Evolutionary conservation across 805 yeast genomes (phyloP).

Genomic region (Candida koratica): DNA sequence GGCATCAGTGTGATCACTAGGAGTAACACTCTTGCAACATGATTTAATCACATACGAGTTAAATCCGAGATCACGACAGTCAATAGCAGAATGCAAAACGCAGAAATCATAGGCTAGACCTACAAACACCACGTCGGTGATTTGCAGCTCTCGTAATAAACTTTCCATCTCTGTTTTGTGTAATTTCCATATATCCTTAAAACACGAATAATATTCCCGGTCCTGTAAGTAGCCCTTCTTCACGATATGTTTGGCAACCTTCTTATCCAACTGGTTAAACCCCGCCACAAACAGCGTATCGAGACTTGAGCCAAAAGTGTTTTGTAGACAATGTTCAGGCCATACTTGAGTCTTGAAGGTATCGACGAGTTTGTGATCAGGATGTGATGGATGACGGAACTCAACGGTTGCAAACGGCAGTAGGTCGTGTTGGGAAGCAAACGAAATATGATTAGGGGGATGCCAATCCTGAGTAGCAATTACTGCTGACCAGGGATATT

Average conservation of each 20-base stretch:
- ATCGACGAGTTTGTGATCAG: slow-evolving; percentile 22
- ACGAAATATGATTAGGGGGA: slow-evolving; percentile 72
- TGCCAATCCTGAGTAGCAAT: slow-evolving; percentile 89
- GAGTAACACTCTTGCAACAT: slow-evolving; percentile 53
- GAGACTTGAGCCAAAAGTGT: slow-evolving; percentile 60
- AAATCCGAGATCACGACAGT: slow-evolving; percentile 60
- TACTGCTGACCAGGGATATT: slow-evolving; percentile 56
- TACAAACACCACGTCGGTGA: slow-evolving; percentile 63
- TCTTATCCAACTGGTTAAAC: slow-evolving; percentile 29
- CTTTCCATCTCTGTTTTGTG: slow-evolving; percentile 63
- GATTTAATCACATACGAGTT: slow-evolving; percentile 57
- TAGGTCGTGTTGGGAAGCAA: slow-evolving; percentile 62
- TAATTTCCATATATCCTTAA: slow-evolving; percentile 71
- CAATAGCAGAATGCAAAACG: slow-evolving; percentile 73
- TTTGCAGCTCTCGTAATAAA: slow-evolving; percentile 41
- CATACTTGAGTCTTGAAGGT: slow-evolving; percentile 53
- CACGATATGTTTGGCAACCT: slow-evolving; percentile 39
- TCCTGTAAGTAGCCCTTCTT: slow-evolving; percentile 69
- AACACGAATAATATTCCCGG: slow-evolving; percentile 85
- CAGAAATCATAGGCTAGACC: slow-evolving; percentile 89
- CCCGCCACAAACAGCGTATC: slow-evolving; percentile 45
- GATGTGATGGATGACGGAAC: slow-evolving; percentile 48
- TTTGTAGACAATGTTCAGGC: slow-evolving; percentile 91
- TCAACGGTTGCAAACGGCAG: slow-evolving; percentile 48
- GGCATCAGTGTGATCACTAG: slow-evolving; percentile 31